A percentile compares a stretch with the other conserved stretches of the same genome.
phyloP scores from a whole-genome alignment of 1,284 basidiomycete species.

The Papiliotrema terrestris region DNA sequence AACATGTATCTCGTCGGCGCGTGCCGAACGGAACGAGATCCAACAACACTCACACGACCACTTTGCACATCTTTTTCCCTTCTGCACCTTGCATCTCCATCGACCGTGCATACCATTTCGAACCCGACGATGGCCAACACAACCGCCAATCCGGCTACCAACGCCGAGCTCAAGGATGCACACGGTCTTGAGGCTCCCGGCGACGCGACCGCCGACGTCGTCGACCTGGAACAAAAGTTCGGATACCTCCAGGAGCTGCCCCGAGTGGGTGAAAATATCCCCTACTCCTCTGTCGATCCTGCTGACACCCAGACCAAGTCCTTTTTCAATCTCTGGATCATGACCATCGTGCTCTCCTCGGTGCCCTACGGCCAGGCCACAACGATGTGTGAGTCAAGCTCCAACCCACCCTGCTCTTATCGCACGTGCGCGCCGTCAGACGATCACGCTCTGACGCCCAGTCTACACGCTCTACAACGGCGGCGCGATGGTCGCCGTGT shows the following conservation, averaged over 20 bases:
- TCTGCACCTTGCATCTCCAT: no score
- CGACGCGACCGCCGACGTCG: no score
- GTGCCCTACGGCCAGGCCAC: constrained; percentile 36
- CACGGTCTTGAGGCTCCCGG: no score
- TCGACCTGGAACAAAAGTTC: background rate
- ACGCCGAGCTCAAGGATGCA: no score
- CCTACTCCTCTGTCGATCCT: background rate
- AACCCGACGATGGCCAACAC: no score
- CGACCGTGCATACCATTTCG: no score
- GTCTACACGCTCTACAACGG: constrained; percentile 35
- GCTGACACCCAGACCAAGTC: constrained; percentile 16
- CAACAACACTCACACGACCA: no score
- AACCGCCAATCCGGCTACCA: no score
- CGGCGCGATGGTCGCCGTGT: constrained; percentile 34
- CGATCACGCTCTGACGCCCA: background rate
- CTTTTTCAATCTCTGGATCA: constrained; percentile 23
- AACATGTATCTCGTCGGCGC: no score
- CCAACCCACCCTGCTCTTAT: background rate
- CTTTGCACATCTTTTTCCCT: no score
- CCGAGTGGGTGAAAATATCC: constrained; percentile 4
- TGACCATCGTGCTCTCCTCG: constrained; percentile 36
- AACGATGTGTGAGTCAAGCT: constrained; percentile 25
- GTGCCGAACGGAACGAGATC: no score
- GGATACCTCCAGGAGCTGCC: constrained; percentile 19
- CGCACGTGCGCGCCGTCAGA: background rate